Evolutionary conservation across 768 basidiomycete genomes (phyloP), one percentile per base, ranked within the genome.

Genomic region (Rhodotorula babjevae): DNA sequence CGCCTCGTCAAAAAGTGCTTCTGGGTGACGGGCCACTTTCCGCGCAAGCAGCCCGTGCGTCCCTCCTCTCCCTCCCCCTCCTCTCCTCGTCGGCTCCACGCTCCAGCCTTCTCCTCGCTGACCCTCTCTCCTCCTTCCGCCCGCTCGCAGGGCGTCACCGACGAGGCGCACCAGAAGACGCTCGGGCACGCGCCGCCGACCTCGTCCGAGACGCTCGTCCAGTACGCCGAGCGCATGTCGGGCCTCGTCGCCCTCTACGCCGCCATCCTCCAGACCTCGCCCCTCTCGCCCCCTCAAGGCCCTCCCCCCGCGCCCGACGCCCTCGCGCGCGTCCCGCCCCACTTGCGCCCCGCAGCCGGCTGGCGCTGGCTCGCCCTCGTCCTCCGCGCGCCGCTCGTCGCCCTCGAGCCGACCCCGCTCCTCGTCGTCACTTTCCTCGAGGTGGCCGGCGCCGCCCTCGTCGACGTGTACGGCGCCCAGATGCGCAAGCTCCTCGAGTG

Each of bases 1-100:
- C 88, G 92, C 77, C 84, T 97, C 46, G 88, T 91, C 42, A 93
- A 95, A 80, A 87, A 90, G 29, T 94, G 94, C 55, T 89, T 90
- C 36, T 97, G 93, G 93, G 85, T 89, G 0, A 83, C 95, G 6
- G 92, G 92, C 0, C 83, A 83, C 61, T 84, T 83, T 27, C 83
- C 91, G 0, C 87, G 88, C 1, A 77, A 80, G 23, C 80, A 81
- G 25, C 86, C 89, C 67, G 81, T 84, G 58, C 67, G 81, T 81
- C 16, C 56, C 23, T 44, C 19, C 9, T 21, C 33, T 53, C 42
- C 31, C n/a, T 9, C 15, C 23, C 11, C 46, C 36, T 6, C 42
- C n/a, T n/a, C n/a, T n/a, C n/a, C n/a, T n/a, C n/a, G n/a, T n/a
- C n/a, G n/a, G n/a, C n/a, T n/a, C n/a, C n/a, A n/a, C n/a, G n/a